Evolutionary conservation across 2,329 filamentous ascomycete genomes (phyloP).

Genomic region (Hirsutella thompsonii): DNA sequence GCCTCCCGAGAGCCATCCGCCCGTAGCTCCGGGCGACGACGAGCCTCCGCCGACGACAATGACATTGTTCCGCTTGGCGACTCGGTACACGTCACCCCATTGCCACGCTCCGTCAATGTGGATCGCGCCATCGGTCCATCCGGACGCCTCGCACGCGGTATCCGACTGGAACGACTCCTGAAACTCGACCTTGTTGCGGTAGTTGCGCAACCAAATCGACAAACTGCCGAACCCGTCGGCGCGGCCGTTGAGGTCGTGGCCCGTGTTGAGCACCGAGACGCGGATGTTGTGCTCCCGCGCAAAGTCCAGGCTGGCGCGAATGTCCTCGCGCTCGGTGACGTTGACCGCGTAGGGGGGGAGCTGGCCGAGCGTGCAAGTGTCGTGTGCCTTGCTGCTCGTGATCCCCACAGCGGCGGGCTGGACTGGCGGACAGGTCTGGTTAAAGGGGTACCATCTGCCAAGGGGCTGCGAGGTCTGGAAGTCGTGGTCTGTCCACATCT

Average conservation of each 20-base stretch:
- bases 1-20: constrained; percentile 26
- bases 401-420: too few species aligned
- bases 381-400: constrained; percentile 6
- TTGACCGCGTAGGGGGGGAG: constrained; percentile 13
- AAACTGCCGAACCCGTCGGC: constrained; percentile 18
- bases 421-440: constrained; percentile 15
- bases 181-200: constrained; percentile 16
- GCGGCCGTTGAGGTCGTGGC: constrained; percentile 26
- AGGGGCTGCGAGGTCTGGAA: constrained; percentile 13
- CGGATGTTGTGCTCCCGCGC: constrained; percentile 20
- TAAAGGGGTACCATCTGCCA: constrained; percentile 13
- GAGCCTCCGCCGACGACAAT: constrained; percentile 21
- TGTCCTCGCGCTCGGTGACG: constrained; percentile 7
- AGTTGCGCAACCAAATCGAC: constrained; percentile 18
- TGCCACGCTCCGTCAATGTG: constrained; percentile 20
- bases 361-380: constrained; percentile 9
- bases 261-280: constrained; percentile 27
- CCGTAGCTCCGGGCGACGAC: constrained; percentile 14
- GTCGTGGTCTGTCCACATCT: constrained; percentile 13
- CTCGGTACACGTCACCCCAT: constrained; percentile 19
- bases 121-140: constrained; percentile 20
- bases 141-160: constrained; percentile 10
- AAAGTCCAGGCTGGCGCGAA: constrained; percentile 28
- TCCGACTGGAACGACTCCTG: constrained; percentile 11
- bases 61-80: constrained; percentile 15